These are phyloP conservation scores for Kwoniella shivajii DNA, from an alignment of 1,284 basidiomycete genomes.

Conservation along the genomic window DNA sequence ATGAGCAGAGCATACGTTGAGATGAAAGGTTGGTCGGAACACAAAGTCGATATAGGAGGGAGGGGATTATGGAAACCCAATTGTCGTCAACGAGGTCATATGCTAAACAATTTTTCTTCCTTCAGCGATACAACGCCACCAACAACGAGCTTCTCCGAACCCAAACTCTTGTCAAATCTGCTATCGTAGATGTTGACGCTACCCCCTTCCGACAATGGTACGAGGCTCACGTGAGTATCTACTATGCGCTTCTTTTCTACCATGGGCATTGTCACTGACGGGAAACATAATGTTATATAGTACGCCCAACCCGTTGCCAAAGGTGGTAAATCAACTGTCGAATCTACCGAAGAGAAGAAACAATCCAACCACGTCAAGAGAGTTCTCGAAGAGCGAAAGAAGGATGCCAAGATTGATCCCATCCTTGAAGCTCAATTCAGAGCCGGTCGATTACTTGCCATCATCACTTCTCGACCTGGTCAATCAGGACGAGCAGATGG, in stretches of 20 bases:
- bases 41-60: background rate
- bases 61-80: background rate
- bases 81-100: no score
- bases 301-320: slow-evolving; percentile 88
- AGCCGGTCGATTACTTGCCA: slow-evolving; percentile 65
- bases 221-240: slow-evolving; percentile 79
- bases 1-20: background rate
- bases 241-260: background rate
- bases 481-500: slow-evolving; percentile 93
- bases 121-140: slow-evolving; percentile 90
- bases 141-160: slow-evolving; percentile 99
- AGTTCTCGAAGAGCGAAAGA: slow-evolving; percentile 81
- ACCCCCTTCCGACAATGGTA: slow-evolving; percentile 98
- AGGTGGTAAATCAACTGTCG: slow-evolving; percentile 66
- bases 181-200: slow-evolving; percentile 93
- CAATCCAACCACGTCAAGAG: slow-evolving; percentile 86
- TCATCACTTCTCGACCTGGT: slow-evolving; percentile 87
- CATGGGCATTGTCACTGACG: background rate
- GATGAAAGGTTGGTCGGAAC: background rate
- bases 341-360: slow-evolving; percentile 65
- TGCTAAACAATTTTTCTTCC: slow-evolving; percentile 15
- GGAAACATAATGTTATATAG: slow-evolving; percentile 53
- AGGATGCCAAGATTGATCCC: slow-evolving; percentile 87
- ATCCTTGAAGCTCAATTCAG: slow-evolving; percentile 67
- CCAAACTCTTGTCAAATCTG: slow-evolving; percentile 93